A percentile compares a stretch with the other conserved stretches of the same genome.
Evolutionary conservation across 1,284 basidiomycete species (phyloP).

Genomic region (Cutaneotrichosporon curvatum): DNA sequence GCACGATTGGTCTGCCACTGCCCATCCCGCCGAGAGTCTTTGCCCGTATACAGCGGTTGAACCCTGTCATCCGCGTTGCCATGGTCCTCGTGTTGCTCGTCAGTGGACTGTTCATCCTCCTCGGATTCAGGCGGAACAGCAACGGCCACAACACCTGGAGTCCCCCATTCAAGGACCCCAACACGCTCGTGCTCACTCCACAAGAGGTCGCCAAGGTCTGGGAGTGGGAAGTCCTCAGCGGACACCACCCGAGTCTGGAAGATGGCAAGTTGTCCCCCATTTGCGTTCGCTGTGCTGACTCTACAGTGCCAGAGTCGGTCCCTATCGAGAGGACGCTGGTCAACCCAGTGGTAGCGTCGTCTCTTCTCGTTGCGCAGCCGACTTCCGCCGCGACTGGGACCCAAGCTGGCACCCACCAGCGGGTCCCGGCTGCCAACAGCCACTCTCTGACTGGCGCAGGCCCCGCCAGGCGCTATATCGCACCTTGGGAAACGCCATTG

Average conservation of each 20-base stretch:
- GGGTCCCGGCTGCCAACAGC: not conserved
- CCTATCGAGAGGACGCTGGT: slow-evolving; percentile 54
- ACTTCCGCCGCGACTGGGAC: too few species aligned
- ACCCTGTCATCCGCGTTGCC: slow-evolving; percentile 54
- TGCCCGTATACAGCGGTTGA: slow-evolving; percentile 47
- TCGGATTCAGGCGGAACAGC: slow-evolving; percentile 52
- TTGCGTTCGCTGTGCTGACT: too few species aligned
- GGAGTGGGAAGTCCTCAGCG: slow-evolving; percentile 85
- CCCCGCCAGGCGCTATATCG: slow-evolving; percentile 66
- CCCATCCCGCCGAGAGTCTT: slow-evolving; percentile 58
- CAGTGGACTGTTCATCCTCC: slow-evolving; percentile 48
- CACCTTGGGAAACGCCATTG: slow-evolving; percentile 52
- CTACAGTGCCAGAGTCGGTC: slow-evolving; percentile 63
- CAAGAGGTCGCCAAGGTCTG: slow-evolving; percentile 79
- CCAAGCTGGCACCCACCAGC: too few species aligned
- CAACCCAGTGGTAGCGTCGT: slow-evolving; percentile 60
- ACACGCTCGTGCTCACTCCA: slow-evolving; percentile 66
- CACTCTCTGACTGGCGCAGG: slow-evolving; percentile 55
- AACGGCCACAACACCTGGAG: slow-evolving; percentile 54
- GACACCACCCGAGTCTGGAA: slow-evolving; percentile 77
- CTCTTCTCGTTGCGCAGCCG: not conserved
- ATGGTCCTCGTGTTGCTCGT: slow-evolving; percentile 50
- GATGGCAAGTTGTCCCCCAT: slow-evolving; percentile 53
- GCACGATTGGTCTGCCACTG: slow-evolving; percentile 41
- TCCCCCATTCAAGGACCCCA: slow-evolving; percentile 59